phyloP scores from a whole-genome alignment of 495 filamentous ascomycete species.

The Immersiella caudata region DNA sequence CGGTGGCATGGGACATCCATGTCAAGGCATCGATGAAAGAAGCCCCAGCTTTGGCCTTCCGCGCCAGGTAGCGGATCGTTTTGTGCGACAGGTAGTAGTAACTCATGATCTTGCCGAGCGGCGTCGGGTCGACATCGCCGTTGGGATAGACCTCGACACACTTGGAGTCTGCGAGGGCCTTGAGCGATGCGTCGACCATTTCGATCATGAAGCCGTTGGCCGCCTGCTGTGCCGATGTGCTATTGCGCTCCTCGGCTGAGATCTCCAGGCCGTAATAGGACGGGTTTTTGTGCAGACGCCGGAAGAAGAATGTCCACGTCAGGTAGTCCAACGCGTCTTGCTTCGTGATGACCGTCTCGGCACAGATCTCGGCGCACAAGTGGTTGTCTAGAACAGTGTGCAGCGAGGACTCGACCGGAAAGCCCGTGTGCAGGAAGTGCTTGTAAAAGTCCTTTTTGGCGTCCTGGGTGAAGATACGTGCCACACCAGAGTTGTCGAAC shows the following conservation, averaged over 20 bases:
- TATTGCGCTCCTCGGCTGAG: conserved; percentile 89
- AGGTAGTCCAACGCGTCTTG: conserved; percentile 98
- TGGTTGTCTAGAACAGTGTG: conserved; percentile 98
- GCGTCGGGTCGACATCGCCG: conserved; percentile 84
- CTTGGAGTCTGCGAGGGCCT: conserved; percentile 76
- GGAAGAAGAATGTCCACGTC: conserved; percentile 99
- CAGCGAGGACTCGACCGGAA: conserved; percentile 93
- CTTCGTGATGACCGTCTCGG: conserved; percentile 87
- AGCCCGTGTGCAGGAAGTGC: conserved; percentile 97
- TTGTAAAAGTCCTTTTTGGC: conserved; percentile 99
- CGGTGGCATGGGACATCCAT: conserved; percentile 91
- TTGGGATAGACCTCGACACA: conserved; percentile 83
- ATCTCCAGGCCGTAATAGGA: conserved; percentile 98
- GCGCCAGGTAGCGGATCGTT: conserved; percentile 82
- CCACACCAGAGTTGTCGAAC: conserved; percentile 94
- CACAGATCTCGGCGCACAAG: conserved; percentile 91
- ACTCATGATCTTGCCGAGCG: conserved; percentile 95
- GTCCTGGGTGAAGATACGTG: conserved; percentile 95
- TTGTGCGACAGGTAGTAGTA: conserved; percentile 99
- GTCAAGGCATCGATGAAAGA: conserved; percentile 82
- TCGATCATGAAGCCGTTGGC: conserved; percentile 93
- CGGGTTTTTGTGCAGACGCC: conserved; percentile 94
- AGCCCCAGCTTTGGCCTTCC: conserved; percentile 74
- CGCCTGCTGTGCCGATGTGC: conserved; percentile 75
- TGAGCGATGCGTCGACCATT: conserved; percentile 83